Evolutionary conservation across 495 filamentous ascomycete species (phyloP).

Genomic region (Astrothelium subdiscretum): DNA sequence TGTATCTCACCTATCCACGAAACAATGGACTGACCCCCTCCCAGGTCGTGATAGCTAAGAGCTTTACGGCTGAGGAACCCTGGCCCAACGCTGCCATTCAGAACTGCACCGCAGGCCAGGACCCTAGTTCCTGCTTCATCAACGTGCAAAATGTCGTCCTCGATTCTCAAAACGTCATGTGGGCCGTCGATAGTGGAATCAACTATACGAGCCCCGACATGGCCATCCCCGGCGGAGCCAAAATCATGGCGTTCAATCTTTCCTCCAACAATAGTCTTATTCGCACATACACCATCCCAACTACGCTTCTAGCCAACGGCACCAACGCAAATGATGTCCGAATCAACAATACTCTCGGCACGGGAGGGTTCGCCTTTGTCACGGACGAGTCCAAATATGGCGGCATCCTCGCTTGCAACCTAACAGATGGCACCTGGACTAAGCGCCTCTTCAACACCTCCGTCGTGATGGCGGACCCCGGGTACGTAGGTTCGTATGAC

Average conservation of each 20-base stretch:
- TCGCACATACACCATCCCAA: conserved; percentile 16
- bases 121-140: conserved; percentile 22
- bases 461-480: conserved; percentile 13
- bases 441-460: conserved; percentile 19
- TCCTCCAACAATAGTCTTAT: conserved; percentile 10
- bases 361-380: conserved; percentile 20
- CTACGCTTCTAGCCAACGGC: conserved; percentile 8
- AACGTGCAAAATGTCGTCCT: conserved; percentile 25
- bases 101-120: conserved; percentile 20
- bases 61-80: conserved; percentile 17
- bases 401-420: conserved; percentile 18
- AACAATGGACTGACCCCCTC: conserved; percentile 17
- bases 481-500: conserved; percentile 21
- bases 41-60: conserved; percentile 18
- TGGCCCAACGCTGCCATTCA: conserved; percentile 23
- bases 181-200: conserved; percentile 22
- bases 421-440: conserved; percentile 13
- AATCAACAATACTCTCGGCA: conserved; percentile 22
- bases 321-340: conserved; percentile 22
- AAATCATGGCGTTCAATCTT: conserved; percentile 23
- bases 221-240: conserved; percentile 15
- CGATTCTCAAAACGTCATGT: conserved; percentile 17
- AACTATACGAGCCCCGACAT: conserved; percentile 4
- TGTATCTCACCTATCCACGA: conserved; percentile 23
- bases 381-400: conserved; percentile 18